phyloP scores from a whole-genome alignment of 495 filamentous ascomycete species.

The Penicillium flavigenum region DNA sequence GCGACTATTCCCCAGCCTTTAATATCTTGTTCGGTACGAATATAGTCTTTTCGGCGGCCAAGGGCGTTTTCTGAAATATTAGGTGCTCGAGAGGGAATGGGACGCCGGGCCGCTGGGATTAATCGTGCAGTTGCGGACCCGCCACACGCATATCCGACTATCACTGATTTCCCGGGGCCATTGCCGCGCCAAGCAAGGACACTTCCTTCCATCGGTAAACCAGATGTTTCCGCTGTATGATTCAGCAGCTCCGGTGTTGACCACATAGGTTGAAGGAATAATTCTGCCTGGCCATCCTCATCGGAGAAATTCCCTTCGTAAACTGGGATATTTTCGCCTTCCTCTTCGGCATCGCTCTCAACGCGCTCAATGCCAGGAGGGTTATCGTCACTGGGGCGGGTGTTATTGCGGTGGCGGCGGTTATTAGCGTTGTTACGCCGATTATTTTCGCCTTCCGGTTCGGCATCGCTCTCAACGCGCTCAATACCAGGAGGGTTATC shows the following conservation, averaged over 20 bases:
- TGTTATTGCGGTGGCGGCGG: no score
- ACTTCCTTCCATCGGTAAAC: neutral
- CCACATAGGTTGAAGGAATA: conserved; percentile 1
- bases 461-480: no score
- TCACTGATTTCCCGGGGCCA: neutral
- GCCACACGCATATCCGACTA: conserved; percentile 1
- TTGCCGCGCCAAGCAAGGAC: neutral
- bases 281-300: neutral
- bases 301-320: neutral
- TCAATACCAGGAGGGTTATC: no score
- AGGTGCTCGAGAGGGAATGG: conserved; percentile 1
- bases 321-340: neutral
- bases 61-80: neutral
- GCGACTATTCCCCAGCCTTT: neutral
- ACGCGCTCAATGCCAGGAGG: neutral
- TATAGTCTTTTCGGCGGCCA: neutral
- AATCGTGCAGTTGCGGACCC: neutral
- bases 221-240: neutral
- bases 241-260: neutral
- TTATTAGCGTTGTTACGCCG: no score
- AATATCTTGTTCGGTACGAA: conserved; percentile 1
- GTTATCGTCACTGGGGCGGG: neutral
- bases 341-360: neutral
- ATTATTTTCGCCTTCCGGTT: no score
- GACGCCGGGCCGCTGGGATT: conserved; percentile 1